Conservation (phyloP, 1,284 basidiomycete genomes). For the Inonotus hispidus region DNA sequence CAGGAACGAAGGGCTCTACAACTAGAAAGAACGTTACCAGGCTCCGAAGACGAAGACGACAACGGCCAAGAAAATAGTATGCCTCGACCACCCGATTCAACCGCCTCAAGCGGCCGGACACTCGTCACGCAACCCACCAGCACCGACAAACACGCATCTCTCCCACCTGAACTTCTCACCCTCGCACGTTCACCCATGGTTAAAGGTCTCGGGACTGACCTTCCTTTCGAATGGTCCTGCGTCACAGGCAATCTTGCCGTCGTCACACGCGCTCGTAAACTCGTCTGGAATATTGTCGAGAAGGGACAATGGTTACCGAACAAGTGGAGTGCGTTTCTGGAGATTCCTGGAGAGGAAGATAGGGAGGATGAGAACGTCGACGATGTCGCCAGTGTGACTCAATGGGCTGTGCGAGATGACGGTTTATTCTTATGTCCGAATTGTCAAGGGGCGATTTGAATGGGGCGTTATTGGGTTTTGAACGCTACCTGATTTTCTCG, state of each 20-base stretch:
- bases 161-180: slow-evolving; percentile 10
- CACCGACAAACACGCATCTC: background rate
- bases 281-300: background rate
- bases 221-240: slow-evolving; percentile 1
- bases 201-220: slow-evolving; percentile 3
- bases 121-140: background rate
- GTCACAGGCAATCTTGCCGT: slow-evolving; percentile 12
- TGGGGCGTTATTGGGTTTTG: background rate
- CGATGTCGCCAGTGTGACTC: background rate
- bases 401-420: background rate
- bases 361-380: background rate
- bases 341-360: background rate
- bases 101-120: background rate
- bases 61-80: background rate
- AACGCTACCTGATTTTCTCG: background rate
- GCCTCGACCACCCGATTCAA: background rate
- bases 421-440: slow-evolving; percentile 4
- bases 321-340: background rate
- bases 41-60: background rate
- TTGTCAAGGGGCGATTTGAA: slow-evolving; percentile 5
- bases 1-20: background rate
- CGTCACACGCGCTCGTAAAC: slow-evolving; percentile 1
- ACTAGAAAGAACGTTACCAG: background rate
- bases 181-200: slow-evolving; percentile 17
- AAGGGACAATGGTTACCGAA: background rate